These are phyloP conservation scores for Bertia moriformis DNA, from an alignment of 2,329 filamentous ascomycete genomes.

Conservation along the genomic window DNA sequence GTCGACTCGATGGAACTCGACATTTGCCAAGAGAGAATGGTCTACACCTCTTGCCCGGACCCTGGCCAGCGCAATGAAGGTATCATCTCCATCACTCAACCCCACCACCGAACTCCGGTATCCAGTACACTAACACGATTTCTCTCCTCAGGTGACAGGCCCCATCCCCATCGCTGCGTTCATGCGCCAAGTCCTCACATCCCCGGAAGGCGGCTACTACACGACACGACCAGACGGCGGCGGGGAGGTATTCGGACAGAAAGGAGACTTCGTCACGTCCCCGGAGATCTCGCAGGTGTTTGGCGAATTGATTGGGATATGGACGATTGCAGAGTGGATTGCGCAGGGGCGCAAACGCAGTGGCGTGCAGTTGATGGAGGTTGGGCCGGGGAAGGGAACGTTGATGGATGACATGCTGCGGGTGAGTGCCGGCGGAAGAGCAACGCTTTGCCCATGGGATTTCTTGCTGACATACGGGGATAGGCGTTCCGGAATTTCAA, in stretches of 20 bases:
- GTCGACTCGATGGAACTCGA: not conserved
- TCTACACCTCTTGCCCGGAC: not conserved
- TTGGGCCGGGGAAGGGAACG: slow-evolving; percentile 85
- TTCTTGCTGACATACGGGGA: not conserved
- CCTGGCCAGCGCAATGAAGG: not conserved
- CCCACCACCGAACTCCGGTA: too few species aligned
- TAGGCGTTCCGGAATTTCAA: slow-evolving; percentile 78
- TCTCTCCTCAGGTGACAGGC: slow-evolving; percentile 47
- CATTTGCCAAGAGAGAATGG: not conserved
- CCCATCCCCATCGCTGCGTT: slow-evolving; percentile 84
- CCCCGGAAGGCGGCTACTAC: slow-evolving; percentile 84
- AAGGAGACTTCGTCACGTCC: slow-evolving; percentile 91
- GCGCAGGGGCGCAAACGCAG: slow-evolving; percentile 62
- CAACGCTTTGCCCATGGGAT: not conserved
- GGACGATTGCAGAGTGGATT: slow-evolving; percentile 95
- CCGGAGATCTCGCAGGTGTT: slow-evolving; percentile 97
- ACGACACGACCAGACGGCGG: slow-evolving; percentile 55
- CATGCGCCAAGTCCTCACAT: slow-evolving; percentile 97
- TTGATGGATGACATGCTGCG: slow-evolving; percentile 93
- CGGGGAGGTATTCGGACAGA: slow-evolving; percentile 77
- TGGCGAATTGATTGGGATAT: slow-evolving; percentile 83
- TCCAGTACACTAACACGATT: too few species aligned
- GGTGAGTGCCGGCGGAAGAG: too few species aligned
- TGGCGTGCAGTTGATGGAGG: slow-evolving; percentile 79
- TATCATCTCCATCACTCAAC: not conserved